Evolutionary conservation across 345 rosid genomes (phyloP), one percentile per base, ranked within the genome.

Genomic region (Heritiera fomes): DNA sequence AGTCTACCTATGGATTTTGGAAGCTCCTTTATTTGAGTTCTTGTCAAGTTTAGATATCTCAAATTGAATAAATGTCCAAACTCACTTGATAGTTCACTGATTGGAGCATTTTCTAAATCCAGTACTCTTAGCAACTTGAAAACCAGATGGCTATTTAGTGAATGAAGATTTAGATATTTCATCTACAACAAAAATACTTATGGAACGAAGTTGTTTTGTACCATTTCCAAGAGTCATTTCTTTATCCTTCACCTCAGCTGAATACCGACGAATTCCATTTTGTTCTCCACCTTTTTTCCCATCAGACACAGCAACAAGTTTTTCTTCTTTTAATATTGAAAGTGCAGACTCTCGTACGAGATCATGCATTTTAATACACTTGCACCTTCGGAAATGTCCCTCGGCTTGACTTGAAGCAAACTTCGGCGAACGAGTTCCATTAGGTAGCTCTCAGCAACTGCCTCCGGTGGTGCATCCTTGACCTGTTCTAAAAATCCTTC

Each of bases 281-380:
- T 20, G 64, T 78, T 79, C 78, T 0, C 49, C 3, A 61, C 58
- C 59, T 55, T 46, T 78, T 38, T 14, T 41, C 59, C 60, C 78
- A 55, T 72, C 68, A 67, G 71, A 74, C 15, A 81, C 79, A 66
- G 53, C 28, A 23, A 23, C 28, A 23, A 23, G 28, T 23, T 23
- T 23, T 23, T 23, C 28, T 23, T 23, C 28, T 79, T 79, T 77
- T 38, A 82, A 82, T 67, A 82, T 49, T 20, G 79, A 79, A 47
- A 87, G 49, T 30, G 90, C 86, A 46, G 83, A 76, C 81, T 87
- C 88, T 10, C 87, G 70, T 11, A 83, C 17, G 52, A 87, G 75
- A 70, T 87, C 87, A 71, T 87, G 90, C 87, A 87, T 80, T 79
- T 85, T 82, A 53, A 82, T 77, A 17, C 17, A 63, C 45, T 71